These are phyloP conservation scores for Stylonectria norvegica DNA, from an alignment of 2,329 filamentous ascomycete genomes.

Conservation along the genomic window DNA sequence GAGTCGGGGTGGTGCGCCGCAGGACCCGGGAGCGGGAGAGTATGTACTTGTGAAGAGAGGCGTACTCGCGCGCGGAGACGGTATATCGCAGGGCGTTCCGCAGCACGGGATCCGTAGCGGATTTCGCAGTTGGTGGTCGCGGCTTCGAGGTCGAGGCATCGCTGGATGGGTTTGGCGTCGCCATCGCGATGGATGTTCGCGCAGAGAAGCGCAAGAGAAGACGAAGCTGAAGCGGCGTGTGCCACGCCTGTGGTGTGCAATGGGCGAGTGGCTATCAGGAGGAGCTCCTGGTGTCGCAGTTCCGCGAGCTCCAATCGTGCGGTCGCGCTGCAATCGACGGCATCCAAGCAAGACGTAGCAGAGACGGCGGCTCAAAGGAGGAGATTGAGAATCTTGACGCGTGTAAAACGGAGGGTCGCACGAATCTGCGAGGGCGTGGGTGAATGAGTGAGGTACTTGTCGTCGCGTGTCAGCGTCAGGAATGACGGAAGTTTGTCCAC, in stretches of 20 bases:
- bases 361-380: slow-evolving; percentile 7
- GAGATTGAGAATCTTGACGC: no score
- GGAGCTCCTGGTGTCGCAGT: slow-evolving; percentile 16
- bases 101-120: slow-evolving; percentile 61
- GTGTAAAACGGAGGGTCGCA: no score
- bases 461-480: background rate
- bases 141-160: slow-evolving; percentile 20
- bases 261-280: slow-evolving; percentile 7
- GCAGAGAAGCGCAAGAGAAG: slow-evolving; percentile 4
- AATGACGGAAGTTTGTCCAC: background rate
- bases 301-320: slow-evolving; percentile 23
- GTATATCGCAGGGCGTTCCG: slow-evolving; percentile 86
- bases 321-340: slow-evolving; percentile 20
- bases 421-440: no score
- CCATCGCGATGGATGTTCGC: slow-evolving; percentile 14
- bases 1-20: slow-evolving; percentile 52
- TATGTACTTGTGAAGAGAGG: slow-evolving; percentile 77
- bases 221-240: no score
- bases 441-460: background rate
- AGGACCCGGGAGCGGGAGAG: slow-evolving; percentile 66
- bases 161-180: slow-evolving; percentile 17
- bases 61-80: slow-evolving; percentile 81
- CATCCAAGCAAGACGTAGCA: slow-evolving; percentile 18
- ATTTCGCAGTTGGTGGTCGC: slow-evolving; percentile 6
- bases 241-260: no score